Evolutionary conservation across 352 stramenopile species (phyloP).

Genomic region (Globisporangium recalcitrans): DNA sequence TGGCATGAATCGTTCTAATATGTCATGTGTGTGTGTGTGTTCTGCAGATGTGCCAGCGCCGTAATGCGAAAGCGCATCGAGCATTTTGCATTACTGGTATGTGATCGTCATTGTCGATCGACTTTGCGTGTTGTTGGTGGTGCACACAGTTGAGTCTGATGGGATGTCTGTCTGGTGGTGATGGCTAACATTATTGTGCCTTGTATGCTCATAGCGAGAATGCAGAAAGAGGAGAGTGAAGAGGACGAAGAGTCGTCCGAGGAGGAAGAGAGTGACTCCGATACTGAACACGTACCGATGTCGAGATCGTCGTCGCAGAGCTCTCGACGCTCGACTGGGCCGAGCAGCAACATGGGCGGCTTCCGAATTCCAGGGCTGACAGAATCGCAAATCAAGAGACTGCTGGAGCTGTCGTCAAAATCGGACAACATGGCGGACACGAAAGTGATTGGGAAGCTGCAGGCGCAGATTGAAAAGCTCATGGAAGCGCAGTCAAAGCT

Average conservation of each 20-base stretch:
- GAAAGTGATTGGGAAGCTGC: slow-evolving; percentile 52
- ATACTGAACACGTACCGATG: slow-evolving; percentile 37
- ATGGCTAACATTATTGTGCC: background rate
- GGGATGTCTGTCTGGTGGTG: background rate
- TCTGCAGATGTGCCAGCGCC: slow-evolving; percentile 56
- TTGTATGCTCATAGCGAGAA: slow-evolving; percentile 26
- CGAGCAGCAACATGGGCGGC: slow-evolving; percentile 2
- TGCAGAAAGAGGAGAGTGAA: slow-evolving; percentile 55
- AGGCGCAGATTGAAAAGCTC: slow-evolving; percentile 72
- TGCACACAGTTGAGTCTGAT: background rate
- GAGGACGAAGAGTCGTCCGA: slow-evolving; percentile 50
- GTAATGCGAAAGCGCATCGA: slow-evolving; percentile 66
- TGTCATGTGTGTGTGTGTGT: background rate
- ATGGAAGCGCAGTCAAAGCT: slow-evolving; percentile 38
- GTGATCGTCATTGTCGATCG: background rate
- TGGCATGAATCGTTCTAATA: background rate
- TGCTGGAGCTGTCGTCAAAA: slow-evolving; percentile 61
- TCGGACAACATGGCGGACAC: slow-evolving; percentile 40
- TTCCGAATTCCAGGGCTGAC: slow-evolving; percentile 55
- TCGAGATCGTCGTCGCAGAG: slow-evolving; percentile 16
- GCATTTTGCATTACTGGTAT: slow-evolving; percentile 60
- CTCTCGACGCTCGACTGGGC: slow-evolving; percentile 11
- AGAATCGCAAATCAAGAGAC: slow-evolving; percentile 54
- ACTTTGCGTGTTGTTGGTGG: background rate
- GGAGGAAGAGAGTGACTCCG: slow-evolving; percentile 71